These are phyloP conservation scores for Monosporascus cannonballus DNA, from an alignment of 2,329 filamentous ascomycete species.

Conservation along the genomic window DNA sequence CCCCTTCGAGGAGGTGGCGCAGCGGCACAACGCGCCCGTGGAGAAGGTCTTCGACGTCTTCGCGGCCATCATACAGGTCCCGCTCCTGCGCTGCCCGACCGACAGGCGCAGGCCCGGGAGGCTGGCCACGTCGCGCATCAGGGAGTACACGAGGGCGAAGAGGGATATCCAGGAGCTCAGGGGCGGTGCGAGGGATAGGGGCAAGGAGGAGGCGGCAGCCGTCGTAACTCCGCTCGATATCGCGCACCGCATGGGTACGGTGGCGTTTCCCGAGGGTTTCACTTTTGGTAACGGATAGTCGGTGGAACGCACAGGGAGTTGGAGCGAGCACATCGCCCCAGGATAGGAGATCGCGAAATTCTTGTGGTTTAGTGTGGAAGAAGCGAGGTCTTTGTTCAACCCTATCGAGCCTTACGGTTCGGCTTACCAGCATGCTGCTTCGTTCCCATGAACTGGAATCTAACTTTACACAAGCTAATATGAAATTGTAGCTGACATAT, in stretches of 20 bases:
- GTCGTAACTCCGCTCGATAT: slow-evolving; percentile 13
- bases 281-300: neutral
- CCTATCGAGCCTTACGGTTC: neutral
- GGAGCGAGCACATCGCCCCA: too few species aligned
- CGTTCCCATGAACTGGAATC: too few species aligned
- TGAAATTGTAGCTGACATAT: too few species aligned
- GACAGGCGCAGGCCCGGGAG: slow-evolving; percentile 36
- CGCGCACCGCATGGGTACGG: slow-evolving; percentile 17
- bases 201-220: neutral
- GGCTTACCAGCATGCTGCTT: too few species aligned
- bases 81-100: slow-evolving; percentile 37
- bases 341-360: too few species aligned
- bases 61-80: slow-evolving; percentile 41
- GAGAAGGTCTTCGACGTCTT: slow-evolving; percentile 42
- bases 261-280: slow-evolving; percentile 19
- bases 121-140: slow-evolving; percentile 34
- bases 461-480: too few species aligned
- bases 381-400: neutral
- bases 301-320: too few species aligned
- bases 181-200: neutral
- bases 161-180: slow-evolving; percentile 24
- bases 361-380: too few species aligned
- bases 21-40: slow-evolving; percentile 35
- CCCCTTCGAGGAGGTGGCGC: slow-evolving; percentile 39
- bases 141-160: slow-evolving; percentile 37